Base-by-base conservation (phyloP, 768 basidiomycete genomes). In the Tulasnella sp. region DNA sequence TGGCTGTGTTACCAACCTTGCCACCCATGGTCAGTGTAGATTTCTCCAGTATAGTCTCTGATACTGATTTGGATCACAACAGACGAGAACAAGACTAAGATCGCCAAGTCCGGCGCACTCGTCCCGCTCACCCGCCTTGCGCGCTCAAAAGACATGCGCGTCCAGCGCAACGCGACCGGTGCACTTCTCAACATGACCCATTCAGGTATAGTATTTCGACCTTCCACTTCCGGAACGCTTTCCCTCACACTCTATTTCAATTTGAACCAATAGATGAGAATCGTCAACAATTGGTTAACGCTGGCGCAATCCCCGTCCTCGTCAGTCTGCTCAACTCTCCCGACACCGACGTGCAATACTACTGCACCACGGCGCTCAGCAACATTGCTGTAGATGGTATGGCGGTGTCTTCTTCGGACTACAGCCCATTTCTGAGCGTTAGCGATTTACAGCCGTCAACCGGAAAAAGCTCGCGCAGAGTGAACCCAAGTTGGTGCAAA, bases 21-120 rank as follows among this genome's bases (percentile, higher is more conserved):
- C 98, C 19, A 99, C 97, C 1, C 97, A 99, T 86, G 97, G 97
- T 97, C 79, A 77, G 91, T 85, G 34, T 19, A 68, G n/a, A 27
- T 38, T 27, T 12, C 56, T 18, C 58, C 6, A 21, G 19, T 19
- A 44, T 19, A 27, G 12, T 40, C 34, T 48, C 27, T 74, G 39
- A 36, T 52, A 48, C 71, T 52, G 73, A 82, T 68, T 78, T 9
- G n/a, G 56, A 31, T 12, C 75, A 36, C 81, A 76, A 80, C 76
- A 98, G 97, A 99, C 83, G 98, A 99, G 85, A 99, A 99, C 89
- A 99, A 99, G 89, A 98, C 96, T 75, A 98, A 97, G 89, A 99
- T 99, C 79, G 98, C 98, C 56, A 98, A 98, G 89, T 98, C 96
- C 14, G 98, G 98, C 71, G 98, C 98, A n/a, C 88, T 99, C 77